Conservation (phyloP, 306 rosid species). For the Neltuma alba region DNA sequence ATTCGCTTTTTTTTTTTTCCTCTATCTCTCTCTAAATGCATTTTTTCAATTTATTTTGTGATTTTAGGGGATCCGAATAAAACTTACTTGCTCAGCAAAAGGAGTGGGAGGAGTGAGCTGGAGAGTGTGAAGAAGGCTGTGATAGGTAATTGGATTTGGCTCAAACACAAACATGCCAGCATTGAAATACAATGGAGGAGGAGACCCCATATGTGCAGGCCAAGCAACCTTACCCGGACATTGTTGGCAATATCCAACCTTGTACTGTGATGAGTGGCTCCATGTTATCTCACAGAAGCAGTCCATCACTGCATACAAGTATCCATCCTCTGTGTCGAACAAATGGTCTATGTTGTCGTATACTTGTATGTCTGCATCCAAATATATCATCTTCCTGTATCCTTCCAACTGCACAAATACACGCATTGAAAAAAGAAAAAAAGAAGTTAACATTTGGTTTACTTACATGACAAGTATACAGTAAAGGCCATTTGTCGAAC, state of each 20-base stretch:
- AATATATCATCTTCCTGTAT: slow-evolving; percentile 66
- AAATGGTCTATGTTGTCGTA: slow-evolving; percentile 63
- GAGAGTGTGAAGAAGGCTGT: slow-evolving; percentile 53
- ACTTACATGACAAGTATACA: neutral
- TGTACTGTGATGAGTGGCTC: slow-evolving; percentile 57
- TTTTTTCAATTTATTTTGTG: neutral
- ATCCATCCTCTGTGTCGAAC: slow-evolving; percentile 49
- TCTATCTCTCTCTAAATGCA: neutral
- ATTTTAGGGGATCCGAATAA: neutral
- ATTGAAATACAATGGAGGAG: slow-evolving; percentile 66
- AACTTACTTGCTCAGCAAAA: slow-evolving; percentile 63
- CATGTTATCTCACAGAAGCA: slow-evolving; percentile 72
- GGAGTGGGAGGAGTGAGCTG: slow-evolving; percentile 52
- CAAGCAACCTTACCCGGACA: slow-evolving; percentile 59
- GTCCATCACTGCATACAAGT: slow-evolving; percentile 68
- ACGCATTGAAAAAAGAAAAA: neutral
- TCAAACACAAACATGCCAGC: slow-evolving; percentile 73
- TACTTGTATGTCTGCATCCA: slow-evolving; percentile 79
- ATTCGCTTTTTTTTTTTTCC: too few species aligned
- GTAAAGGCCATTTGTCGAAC: neutral
- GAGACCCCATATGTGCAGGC: slow-evolving; percentile 55
- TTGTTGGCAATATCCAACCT: slow-evolving; percentile 69
- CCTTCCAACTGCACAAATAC: slow-evolving; percentile 62
- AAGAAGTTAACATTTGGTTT: neutral
- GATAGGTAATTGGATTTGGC: slow-evolving; percentile 49